Evolutionary conservation across 352 stramenopile genomes (phyloP).

Genomic region (Phytophthora fragariae): DNA sequence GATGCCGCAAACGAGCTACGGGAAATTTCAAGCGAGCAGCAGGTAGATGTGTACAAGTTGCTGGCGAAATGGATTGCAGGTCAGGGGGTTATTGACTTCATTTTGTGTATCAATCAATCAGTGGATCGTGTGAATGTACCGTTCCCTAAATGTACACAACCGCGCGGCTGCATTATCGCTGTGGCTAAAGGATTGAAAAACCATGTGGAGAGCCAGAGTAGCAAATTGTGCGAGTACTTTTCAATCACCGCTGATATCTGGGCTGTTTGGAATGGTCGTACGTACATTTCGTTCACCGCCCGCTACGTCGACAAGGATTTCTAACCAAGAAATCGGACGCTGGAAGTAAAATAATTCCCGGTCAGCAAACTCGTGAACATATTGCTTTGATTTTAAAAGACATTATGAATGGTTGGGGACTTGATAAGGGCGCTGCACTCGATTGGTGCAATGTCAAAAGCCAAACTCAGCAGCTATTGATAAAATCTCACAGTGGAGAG

Average conservation of each 20-base stretch:
- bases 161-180: slow-evolving; percentile 6
- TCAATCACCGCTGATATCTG: slow-evolving; percentile 23
- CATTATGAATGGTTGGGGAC: slow-evolving; percentile 5
- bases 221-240: slow-evolving; percentile 1
- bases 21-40: slow-evolving; percentile 8
- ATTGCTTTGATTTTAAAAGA: slow-evolving; percentile 2
- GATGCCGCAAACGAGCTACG: neutral
- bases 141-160: slow-evolving; percentile 4
- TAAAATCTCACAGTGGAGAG: neutral
- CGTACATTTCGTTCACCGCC: slow-evolving; percentile 21
- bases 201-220: neutral
- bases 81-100: slow-evolving; percentile 18
- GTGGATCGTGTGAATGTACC: slow-evolving; percentile 10
- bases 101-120: slow-evolving; percentile 2
- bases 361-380: neutral
- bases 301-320: slow-evolving; percentile 20
- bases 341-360: slow-evolving; percentile 21
- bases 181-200: slow-evolving; percentile 8
- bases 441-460: no score
- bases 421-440: slow-evolving; percentile 8
- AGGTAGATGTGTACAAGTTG: slow-evolving; percentile 11
- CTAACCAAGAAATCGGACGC: slow-evolving; percentile 9
- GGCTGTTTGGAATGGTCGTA: slow-evolving; percentile 13
- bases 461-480: no score
- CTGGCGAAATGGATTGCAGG: slow-evolving; percentile 23